Percentiles rank a stretch among this genome's conserved stretches.
Conservation (phyloP, 2,329 filamentous ascomycete species). For the Cladophialophora bantiana region DNA sequence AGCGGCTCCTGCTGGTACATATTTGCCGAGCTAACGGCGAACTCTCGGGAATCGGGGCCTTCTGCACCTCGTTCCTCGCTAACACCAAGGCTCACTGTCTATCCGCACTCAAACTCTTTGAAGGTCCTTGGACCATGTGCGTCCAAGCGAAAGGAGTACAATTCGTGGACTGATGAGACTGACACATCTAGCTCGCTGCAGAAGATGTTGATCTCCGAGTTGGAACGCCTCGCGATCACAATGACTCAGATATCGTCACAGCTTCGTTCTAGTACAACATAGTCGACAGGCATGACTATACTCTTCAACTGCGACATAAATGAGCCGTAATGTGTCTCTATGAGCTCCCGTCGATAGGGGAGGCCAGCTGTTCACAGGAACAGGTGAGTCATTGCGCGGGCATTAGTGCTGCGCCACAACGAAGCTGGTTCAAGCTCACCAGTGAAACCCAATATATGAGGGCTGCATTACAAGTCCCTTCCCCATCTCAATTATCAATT, state of each 20-base stretch:
- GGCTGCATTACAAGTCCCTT: neutral
- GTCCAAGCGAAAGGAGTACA: neutral
- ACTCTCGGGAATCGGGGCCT: neutral
- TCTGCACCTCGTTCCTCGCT: neutral
- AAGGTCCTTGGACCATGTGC: neutral
- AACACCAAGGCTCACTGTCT: neutral
- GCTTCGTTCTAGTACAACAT: neutral
- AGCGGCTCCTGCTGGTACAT: too few species aligned
- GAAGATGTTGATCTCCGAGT: neutral
- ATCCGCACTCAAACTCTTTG: neutral
- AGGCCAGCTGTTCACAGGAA: neutral
- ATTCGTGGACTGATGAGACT: neutral
- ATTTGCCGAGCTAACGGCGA: neutral
- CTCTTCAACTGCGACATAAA: neutral
- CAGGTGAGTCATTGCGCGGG: constrained; percentile 7
- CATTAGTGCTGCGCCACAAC: constrained; percentile 7
- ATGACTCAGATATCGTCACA: neutral
- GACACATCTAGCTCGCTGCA: neutral
- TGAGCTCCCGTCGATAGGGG: neutral
- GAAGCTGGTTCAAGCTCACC: neutral
- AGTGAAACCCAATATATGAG: neutral
- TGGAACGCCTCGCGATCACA: neutral
- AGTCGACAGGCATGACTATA: neutral
- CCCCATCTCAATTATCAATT: neutral
- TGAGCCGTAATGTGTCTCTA: neutral